Evolutionary conservation across 306 rosid species (phyloP).

Genomic region (Pueraria montana): DNA sequence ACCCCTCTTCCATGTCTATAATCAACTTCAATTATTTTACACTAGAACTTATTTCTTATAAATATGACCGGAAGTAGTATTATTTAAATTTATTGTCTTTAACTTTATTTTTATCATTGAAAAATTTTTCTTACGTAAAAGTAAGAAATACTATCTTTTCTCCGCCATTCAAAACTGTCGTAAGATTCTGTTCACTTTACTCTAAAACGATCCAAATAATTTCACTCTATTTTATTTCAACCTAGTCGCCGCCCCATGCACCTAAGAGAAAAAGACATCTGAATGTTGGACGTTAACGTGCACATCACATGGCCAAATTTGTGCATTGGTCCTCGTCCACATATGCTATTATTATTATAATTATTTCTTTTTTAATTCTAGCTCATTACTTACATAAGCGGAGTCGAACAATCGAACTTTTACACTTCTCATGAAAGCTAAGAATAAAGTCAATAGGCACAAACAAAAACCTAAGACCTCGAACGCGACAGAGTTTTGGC

Average conservation of each 20-base stretch:
- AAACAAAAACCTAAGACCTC: background rate
- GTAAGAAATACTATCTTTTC: background rate
- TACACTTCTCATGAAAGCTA: background rate
- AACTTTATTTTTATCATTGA: too few species aligned
- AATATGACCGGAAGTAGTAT: too few species aligned
- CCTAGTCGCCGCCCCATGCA: background rate
- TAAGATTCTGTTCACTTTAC: background rate
- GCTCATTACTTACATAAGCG: background rate
- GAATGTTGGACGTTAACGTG: background rate
- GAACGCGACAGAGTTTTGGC: background rate
- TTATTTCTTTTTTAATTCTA: background rate
- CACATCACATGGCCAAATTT: background rate
- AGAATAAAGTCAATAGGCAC: background rate
- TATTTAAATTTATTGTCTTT: too few species aligned
- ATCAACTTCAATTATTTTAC: too few species aligned
- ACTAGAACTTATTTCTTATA: too few species aligned
- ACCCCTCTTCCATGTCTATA: too few species aligned
- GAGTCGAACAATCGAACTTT: conserved; percentile 8
- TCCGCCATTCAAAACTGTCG: background rate
- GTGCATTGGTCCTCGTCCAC: background rate
- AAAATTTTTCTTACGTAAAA: too few species aligned
- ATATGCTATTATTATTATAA: background rate
- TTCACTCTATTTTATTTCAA: background rate
- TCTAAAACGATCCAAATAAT: background rate
- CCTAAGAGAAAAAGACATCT: background rate